Percentiles rank a stretch among this genome's conserved stretches.
phyloP scores from a whole-genome alignment of 768 basidiomycete genomes.

The Filobasidium wieringae region DNA sequence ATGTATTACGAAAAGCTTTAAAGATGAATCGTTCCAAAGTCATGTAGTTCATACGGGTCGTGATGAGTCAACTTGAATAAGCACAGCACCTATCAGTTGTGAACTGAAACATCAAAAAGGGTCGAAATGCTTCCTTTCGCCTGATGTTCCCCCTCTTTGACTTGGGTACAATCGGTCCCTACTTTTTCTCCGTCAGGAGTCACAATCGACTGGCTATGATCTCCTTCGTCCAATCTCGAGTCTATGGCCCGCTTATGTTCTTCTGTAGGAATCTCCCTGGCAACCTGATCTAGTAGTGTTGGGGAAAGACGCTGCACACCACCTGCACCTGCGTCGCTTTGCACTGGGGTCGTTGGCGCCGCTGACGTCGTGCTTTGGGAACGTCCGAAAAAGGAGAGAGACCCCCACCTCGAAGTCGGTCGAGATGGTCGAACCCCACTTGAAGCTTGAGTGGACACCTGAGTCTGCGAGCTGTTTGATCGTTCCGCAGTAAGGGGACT shows the following conservation, averaged over 20 bases:
- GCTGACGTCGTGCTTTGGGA: conserved; percentile 7
- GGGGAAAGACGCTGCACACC: no score
- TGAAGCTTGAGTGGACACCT: neutral
- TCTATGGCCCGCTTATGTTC: neutral
- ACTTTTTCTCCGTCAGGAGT: no score
- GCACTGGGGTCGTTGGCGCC: no score
- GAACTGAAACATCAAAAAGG: neutral
- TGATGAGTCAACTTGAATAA: no score
- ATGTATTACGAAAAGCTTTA: no score
- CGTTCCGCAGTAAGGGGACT: neutral
- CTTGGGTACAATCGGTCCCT: no score
- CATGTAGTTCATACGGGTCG: no score
- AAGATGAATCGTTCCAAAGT: no score
- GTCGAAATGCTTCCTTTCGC: neutral
- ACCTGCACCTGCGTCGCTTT: no score
- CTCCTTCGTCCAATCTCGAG: neutral
- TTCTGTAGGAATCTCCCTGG: no score
- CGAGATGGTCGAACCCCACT: neutral
- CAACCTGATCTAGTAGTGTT: no score
- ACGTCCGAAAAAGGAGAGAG: neutral
- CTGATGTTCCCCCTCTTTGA: no score
- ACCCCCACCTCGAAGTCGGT: neutral
- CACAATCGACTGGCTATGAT: neutral
- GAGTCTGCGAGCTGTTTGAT: neutral
- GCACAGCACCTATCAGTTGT: neutral